Evolutionary conservation across 2,329 filamentous ascomycete species (phyloP).

Genomic region (Blastomyces parvus): DNA sequence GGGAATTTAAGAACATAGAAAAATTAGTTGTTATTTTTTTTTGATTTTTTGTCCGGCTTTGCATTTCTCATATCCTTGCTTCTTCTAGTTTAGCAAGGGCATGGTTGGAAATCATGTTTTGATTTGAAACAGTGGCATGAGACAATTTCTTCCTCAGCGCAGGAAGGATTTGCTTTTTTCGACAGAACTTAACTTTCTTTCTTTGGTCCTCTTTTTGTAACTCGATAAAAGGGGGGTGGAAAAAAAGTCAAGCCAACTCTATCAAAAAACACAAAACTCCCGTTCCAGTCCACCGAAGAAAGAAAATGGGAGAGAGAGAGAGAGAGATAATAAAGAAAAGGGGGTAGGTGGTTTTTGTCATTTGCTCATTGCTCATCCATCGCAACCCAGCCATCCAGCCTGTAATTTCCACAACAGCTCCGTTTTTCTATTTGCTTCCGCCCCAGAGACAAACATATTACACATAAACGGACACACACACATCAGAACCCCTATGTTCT

Average conservation of each 20-base stretch:
- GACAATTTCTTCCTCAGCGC: not conserved
- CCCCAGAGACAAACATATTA: not conserved
- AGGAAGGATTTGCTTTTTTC: not conserved
- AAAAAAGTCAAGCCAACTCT: constrained; percentile 1
- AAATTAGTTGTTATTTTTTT: constrained; percentile 6
- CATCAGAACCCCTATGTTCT: constrained; percentile 57
- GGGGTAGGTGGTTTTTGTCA: constrained; percentile 1
- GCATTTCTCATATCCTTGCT: not conserved
- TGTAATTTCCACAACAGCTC: not conserved
- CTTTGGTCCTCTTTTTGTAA: not conserved
- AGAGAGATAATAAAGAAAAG: not conserved
- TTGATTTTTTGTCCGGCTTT: not conserved
- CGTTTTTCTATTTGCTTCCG: not conserved
- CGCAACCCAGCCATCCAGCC: constrained; percentile 5
- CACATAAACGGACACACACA: constrained; percentile 10
- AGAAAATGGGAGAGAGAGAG: not conserved
- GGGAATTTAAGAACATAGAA: not conserved
- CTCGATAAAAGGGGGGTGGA: not conserved
- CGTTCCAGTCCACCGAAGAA: not conserved
- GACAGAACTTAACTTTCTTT: not conserved
- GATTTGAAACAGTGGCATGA: not conserved
- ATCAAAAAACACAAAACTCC: constrained; percentile 6
- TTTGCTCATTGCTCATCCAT: constrained; percentile 8
- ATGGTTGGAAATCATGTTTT: not conserved
- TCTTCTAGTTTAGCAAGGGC: not conserved